Conservation (phyloP, 495 filamentous ascomycete genomes). For the Aspergillus bertholletiae region DNA sequence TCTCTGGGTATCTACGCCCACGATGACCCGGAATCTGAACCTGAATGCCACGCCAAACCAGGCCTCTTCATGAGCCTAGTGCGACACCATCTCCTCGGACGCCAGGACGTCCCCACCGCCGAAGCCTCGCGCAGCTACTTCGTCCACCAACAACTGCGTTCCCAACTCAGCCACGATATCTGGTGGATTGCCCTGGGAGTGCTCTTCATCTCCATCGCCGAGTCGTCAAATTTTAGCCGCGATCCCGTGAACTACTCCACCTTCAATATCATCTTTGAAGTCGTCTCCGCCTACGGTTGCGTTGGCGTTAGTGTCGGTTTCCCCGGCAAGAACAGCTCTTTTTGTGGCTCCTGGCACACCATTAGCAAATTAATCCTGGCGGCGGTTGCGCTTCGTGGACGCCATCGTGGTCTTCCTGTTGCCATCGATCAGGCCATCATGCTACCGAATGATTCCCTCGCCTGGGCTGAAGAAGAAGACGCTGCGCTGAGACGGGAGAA, state of each 20-base stretch:
- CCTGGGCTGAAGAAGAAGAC: constrained; percentile 59
- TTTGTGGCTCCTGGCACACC: constrained; percentile 67
- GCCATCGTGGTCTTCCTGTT: constrained; percentile 77
- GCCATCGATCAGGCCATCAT: constrained; percentile 77
- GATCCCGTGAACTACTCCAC: constrained; percentile 70
- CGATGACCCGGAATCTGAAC: constrained; percentile 25
- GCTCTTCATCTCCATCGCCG: constrained; percentile 70
- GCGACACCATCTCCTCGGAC: constrained; percentile 24
- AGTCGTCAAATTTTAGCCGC: constrained; percentile 59
- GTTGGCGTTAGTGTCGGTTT: constrained; percentile 77
- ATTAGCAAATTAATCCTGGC: constrained; percentile 74
- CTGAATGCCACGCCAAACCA: constrained; percentile 8
- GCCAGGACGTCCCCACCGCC: constrained; percentile 21
- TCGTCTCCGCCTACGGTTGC: constrained; percentile 79
- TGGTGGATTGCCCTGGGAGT: constrained; percentile 80
- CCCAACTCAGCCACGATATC: constrained; percentile 80
- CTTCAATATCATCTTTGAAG: constrained; percentile 85
- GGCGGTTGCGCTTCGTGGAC: constrained; percentile 71
- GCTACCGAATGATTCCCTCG: constrained; percentile 59
- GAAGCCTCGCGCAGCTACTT: constrained; percentile 49
- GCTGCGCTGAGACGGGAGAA: constrained; percentile 40
- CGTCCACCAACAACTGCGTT: constrained; percentile 63
- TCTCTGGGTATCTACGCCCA: constrained; percentile 62
- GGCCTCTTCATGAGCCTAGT: constrained; percentile 23
- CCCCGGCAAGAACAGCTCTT: constrained; percentile 64